Evolutionary conservation across 108 stramenopile species (phyloP).

Genomic region (Conticribra guillardii): DNA sequence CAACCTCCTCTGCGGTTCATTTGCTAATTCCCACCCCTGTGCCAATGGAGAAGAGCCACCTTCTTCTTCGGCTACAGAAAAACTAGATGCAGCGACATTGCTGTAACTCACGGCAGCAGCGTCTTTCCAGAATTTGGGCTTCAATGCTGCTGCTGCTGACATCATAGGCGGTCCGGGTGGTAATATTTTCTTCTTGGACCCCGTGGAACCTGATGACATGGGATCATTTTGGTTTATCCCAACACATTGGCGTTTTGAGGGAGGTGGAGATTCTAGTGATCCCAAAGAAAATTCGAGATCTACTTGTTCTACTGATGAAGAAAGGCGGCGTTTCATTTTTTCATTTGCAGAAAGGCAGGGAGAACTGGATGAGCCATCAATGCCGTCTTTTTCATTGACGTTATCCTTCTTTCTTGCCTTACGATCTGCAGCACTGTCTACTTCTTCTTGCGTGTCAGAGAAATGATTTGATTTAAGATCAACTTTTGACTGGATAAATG

Average conservation of each 20-base stretch:
- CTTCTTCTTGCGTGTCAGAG: neutral
- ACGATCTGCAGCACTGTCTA: too few relatives aligned
- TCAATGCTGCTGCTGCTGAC: constrained; percentile 30
- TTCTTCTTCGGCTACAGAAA: constrained; percentile 37
- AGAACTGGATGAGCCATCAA: constrained; percentile 8
- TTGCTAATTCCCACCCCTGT: neutral
- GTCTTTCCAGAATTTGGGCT: constrained; percentile 40
- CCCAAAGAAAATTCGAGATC: constrained; percentile 43
- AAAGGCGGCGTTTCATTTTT: constrained; percentile 17
- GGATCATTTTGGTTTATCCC: constrained; percentile 2
- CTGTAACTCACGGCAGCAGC: constrained; percentile 34
- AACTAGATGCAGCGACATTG: constrained; percentile 37
- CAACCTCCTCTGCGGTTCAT: neutral
- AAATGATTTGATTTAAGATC: too few relatives aligned
- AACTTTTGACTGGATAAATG: too few relatives aligned
- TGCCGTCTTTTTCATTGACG: too few relatives aligned
- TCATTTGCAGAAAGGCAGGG: constrained; percentile 1
- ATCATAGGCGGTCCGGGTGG: constrained; percentile 14
- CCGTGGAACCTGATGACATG: neutral
- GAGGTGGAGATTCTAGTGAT: constrained; percentile 18
- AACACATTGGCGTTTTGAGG: constrained; percentile 24
- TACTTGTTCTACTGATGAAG: constrained; percentile 35
- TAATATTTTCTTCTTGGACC: constrained; percentile 5
- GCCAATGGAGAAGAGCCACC: constrained; percentile 42
- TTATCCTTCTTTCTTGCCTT: too few relatives aligned